These are phyloP conservation scores for Boletus pseudopeckii DNA, from an alignment of 768 basidiomycete species.

Conservation along the genomic window DNA sequence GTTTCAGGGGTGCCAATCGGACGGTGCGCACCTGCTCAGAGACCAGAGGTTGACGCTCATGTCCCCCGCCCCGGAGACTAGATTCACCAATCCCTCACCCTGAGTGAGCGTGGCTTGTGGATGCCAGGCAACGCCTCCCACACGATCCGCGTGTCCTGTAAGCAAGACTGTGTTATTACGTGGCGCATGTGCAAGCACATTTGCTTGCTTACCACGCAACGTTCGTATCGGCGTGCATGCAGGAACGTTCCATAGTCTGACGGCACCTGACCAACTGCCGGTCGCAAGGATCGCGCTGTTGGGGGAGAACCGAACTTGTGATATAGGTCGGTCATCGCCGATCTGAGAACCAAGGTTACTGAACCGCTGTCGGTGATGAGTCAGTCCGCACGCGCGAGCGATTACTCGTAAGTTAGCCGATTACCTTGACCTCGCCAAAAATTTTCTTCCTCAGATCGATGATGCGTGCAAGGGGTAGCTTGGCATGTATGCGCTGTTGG, in stretches of 20 bases:
- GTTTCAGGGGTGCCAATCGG: background rate
- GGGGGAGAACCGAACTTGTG: conserved; percentile 92
- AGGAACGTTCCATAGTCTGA: conserved; percentile 95
- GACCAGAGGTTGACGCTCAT: conserved; percentile 87
- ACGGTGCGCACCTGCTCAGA: conserved; percentile 58
- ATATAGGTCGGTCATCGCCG: conserved; percentile 92
- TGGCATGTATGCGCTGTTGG: conserved; percentile 88
- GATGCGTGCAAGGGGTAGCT: conserved; percentile 80
- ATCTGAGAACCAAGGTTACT: conserved; percentile 95
- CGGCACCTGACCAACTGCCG: conserved; percentile 93
- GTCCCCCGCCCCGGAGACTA: conserved; percentile 91
- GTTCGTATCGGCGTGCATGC: conserved; percentile 76
- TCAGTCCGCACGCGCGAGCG: background rate
- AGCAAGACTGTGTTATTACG: conserved; percentile 6
- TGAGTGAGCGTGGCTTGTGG: conserved; percentile 82
- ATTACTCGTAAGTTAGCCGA: conserved; percentile 9
- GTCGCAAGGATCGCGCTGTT: conserved; percentile 86
- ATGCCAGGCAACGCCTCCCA: conserved; percentile 98
- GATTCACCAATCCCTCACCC: conserved; percentile 62
- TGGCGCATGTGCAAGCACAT: background rate
- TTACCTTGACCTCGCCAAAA: conserved; percentile 85
- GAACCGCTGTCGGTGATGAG: conserved; percentile 58
- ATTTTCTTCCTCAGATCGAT: conserved; percentile 92
- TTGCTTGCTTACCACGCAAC: conserved; percentile 56
- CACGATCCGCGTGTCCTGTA: conserved; percentile 81